Base-by-base conservation (phyloP, 371 early-diverging fungal genomes). In the Mucor racemosus region DNA sequence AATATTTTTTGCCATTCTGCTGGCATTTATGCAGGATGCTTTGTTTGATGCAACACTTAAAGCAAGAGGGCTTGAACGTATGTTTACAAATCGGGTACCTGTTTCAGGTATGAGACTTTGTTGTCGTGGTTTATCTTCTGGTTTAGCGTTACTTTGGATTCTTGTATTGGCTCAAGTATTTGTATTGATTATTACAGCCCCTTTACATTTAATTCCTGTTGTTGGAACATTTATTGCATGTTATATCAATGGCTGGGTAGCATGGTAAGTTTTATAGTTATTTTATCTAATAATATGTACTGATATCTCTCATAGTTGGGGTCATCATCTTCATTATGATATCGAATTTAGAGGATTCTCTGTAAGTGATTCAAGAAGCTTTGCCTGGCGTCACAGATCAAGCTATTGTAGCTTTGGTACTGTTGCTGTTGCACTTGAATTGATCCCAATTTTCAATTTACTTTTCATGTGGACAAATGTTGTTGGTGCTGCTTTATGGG, bases 391-490 rank as follows among this genome's bases (percentile, higher is more conserved):
- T 3, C 74, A 83, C 17, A 62, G 72, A 13, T 55, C 67, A 3
- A 69, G 72, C 2, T 90, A 86, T 59, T 74, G 80, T 34, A 60
- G 75, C 13, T 92, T 92, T 77, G 92, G 92, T 5, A 69, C 78
- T 2, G 84, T 87, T 0, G 89, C 90, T 3, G 82, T 87, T 0
- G 87, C 81, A 1, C 68, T 91, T 13, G 89, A 90, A 64, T 67
- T 90, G 62, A 76, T 93, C 5, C 92, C 92, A 4, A 55, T 93
- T 2, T 84, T 88, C 54, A 88, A 89, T 41, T 63, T 90, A 17
- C 35, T 93, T 1, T 92, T 91, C 65, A 84, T 90, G 75, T 91
- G 89, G 84, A 91, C 93, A 7, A 91, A 91, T 63, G 86, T 88
- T n/a, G 88, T 91, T 5, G 91, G 88, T 8, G 87, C 89, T 21